Evolutionary conservation across 192 early-diverging fungal genomes (phyloP).

Genomic region (Coemansia sp.): DNA sequence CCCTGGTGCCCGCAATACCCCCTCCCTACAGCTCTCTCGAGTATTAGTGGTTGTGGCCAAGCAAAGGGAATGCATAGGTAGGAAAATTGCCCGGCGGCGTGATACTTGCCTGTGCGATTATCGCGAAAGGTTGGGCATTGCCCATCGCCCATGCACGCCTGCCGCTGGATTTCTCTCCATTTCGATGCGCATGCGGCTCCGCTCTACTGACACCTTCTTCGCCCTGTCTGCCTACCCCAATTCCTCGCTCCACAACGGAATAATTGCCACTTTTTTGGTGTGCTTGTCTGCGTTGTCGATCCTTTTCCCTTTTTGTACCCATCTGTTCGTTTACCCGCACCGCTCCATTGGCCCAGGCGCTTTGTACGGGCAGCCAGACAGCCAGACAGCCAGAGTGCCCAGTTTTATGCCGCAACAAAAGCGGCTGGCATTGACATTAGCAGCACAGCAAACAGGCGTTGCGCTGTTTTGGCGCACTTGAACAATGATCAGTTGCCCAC

Average conservation of each 20-base stretch:
- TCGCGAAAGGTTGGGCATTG: conserved; percentile 21
- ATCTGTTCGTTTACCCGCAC: conserved; percentile 1
- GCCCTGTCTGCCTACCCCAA: not conserved
- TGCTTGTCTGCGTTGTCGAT: conserved; percentile 9
- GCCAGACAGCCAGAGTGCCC: not conserved
- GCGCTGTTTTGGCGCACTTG: not conserved
- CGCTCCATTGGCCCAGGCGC: not conserved
- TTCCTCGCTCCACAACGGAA: conserved; percentile 1
- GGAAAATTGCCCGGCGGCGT: conserved; percentile 21
- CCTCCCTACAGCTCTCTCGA: not conserved
- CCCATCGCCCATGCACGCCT: conserved; percentile 10
- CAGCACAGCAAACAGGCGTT: not conserved
- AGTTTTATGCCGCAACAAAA: no score
- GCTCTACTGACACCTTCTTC: conserved; percentile 7
- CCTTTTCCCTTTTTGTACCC: conserved; percentile 5
- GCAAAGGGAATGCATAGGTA: not conserved
- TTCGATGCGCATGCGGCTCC: conserved; percentile 11
- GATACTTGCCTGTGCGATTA: conserved; percentile 10
- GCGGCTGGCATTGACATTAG: not conserved
- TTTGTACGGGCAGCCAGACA: not conserved
- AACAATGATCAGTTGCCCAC: not conserved
- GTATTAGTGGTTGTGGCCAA: not conserved
- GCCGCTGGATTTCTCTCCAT: not conserved
- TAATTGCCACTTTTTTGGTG: not conserved
- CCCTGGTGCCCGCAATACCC: not conserved